Conservation (phyloP, 139 green algal genomes). For the Trebouxia sp. region DNA sequence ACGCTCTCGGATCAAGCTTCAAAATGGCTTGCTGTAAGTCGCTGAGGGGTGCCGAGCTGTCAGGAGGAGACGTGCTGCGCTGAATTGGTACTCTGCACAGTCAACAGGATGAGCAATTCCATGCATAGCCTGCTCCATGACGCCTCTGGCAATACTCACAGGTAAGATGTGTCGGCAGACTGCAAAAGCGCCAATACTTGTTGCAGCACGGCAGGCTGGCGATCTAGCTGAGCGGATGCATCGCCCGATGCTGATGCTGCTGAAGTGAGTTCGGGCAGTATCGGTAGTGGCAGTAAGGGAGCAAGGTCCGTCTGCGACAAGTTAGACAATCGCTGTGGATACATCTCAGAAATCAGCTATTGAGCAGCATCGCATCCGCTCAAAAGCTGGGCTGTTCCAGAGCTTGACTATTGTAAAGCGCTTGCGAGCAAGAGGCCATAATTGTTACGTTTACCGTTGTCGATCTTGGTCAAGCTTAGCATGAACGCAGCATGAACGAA, state of each 20-base stretch:
- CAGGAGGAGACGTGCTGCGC: too few species aligned
- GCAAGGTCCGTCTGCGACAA: conserved; percentile 10
- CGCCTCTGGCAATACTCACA: neutral
- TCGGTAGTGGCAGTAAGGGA: neutral
- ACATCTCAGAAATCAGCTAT: neutral
- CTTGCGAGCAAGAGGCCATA: too few species aligned
- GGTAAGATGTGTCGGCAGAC: neutral
- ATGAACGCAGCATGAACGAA: too few species aligned
- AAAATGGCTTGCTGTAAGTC: neutral
- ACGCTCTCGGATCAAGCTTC: conserved; percentile 1
- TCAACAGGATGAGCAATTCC: neutral
- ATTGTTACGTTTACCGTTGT: too few species aligned
- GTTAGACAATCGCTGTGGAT: conserved; percentile 2
- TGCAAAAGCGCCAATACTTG: conserved; percentile 21
- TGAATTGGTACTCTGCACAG: conserved; percentile 4
- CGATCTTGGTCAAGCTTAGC: too few species aligned
- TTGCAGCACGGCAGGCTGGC: conserved; percentile 5
- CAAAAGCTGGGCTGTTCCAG: too few species aligned
- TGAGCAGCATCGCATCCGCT: too few species aligned
- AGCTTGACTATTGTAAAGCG: too few species aligned
- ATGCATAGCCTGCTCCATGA: neutral
- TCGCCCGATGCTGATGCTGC: neutral
- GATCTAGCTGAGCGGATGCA: neutral
- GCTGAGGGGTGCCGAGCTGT: neutral
- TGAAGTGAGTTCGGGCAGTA: neutral